Base-by-base conservation (phyloP, 2,329 filamentous ascomycete genomes). In the Geosmithia flava region DNA sequence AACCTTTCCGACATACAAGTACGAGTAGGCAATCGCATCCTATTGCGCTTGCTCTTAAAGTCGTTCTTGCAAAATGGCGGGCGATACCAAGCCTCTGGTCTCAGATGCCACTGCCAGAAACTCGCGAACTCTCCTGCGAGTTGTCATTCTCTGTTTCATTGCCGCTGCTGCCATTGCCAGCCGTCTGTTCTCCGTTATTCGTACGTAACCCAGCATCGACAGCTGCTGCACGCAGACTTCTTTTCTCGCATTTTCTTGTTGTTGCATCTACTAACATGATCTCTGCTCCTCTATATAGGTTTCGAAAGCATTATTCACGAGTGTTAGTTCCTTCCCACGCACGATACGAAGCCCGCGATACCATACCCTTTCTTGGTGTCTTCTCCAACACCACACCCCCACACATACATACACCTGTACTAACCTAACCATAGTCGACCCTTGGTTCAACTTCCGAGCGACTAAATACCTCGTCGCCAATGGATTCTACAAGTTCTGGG, bases 301-400 rank as follows among this genome's bases (percentile, higher is more conserved):
- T 98, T 98, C 64, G 93, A 98, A 72, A 95, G 88, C 71, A 98
- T 98, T 62, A 98, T 98, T 62, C 93, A 98, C 76, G 93, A 98
- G 76, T 98, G 93, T 96, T 66, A 69, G 89, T 84, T 46, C 17
- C 7, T 16, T n/a, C 15, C 20, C 20, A 42, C 40, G 16, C 40
- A 42, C 16, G 16, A 42, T 8, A 11, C 13, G 17, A 23, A 11
- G 17, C 8, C 41, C 20, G 49, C 23, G 23, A 27, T 27, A 27
- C 23, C 8, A n/a, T n/a, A n/a, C 23, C 8, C 8, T 8, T 27
- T 27, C 23, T 8, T 8, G 4, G 23, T 27, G 23, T 27, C 23
- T 27, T 27, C 23, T 27, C 8, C 23, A 27, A 27, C 23, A n/a
- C 23, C 23, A 16, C 33, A 37, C 33, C 6, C 33, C 5, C 33